phyloP scores from a whole-genome alignment of 768 basidiomycete species.

The Trichaptum fuscoviolaceum region DNA sequence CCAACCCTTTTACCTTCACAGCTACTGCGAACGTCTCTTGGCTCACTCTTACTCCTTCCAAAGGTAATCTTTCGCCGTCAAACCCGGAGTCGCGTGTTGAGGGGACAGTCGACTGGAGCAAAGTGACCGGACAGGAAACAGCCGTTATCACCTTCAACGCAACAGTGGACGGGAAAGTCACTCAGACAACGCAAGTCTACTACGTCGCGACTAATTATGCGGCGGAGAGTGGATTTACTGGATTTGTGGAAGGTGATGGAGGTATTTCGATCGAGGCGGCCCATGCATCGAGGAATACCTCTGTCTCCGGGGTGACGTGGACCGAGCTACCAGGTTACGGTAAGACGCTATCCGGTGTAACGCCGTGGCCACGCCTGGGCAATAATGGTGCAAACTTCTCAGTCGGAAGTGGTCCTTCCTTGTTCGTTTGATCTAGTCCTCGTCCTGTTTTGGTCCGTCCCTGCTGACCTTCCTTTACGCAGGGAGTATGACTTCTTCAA shows the following conservation, averaged over 20 bases:
- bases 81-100: constrained; percentile 50
- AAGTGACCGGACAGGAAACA: constrained; percentile 34
- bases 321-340: constrained; percentile 56
- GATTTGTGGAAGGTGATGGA: constrained; percentile 61
- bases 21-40: constrained; percentile 45
- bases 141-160: constrained; percentile 44
- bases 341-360: constrained; percentile 53
- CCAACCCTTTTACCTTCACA: constrained; percentile 50
- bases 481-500: constrained; percentile 65
- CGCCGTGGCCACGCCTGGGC: constrained; percentile 48
- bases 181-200: constrained; percentile 21
- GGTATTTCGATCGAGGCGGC: constrained; percentile 63
- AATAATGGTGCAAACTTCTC: constrained; percentile 50
- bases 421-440: constrained; percentile 32
- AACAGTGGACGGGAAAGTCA: constrained; percentile 34
- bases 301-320: constrained; percentile 52
- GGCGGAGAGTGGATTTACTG: constrained; percentile 42
- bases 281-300: constrained; percentile 44
- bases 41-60: constrained; percentile 41
- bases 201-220: constrained; percentile 28
- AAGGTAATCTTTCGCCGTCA: constrained; percentile 44
- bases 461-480: constrained; percentile 2
- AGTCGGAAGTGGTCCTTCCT: constrained; percentile 54
- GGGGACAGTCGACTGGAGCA: constrained; percentile 54
- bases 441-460: not conserved